Percentiles rank a stretch among this genome's conserved stretches.
Conservation (phyloP, 192 early-diverging fungal genomes). For the Coemansia sp. region DNA sequence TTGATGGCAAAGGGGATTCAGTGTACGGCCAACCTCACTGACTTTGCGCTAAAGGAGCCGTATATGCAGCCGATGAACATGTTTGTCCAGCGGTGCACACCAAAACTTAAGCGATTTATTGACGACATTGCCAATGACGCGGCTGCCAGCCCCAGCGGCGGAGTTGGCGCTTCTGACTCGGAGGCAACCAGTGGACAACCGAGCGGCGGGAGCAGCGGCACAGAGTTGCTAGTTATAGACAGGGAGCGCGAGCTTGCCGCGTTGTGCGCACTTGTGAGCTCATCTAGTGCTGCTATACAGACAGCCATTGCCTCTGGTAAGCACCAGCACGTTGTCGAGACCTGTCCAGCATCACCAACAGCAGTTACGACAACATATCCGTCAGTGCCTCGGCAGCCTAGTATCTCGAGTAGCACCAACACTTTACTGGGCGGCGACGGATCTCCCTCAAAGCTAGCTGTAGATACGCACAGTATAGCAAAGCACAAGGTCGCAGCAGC, state of each 20-base stretch:
- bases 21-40: slow-evolving; percentile 69
- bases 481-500: not conserved
- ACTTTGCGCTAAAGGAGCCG: slow-evolving; percentile 67
- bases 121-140: slow-evolving; percentile 55
- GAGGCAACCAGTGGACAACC: not conserved
- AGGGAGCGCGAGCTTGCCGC: slow-evolving; percentile 48
- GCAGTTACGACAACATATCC: not conserved
- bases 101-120: slow-evolving; percentile 64
- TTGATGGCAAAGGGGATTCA: slow-evolving; percentile 76
- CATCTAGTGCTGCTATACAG: slow-evolving; percentile 19
- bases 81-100: slow-evolving; percentile 66
- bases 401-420: slow-evolving; percentile 10
- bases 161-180: not conserved
- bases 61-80: slow-evolving; percentile 71
- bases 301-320: slow-evolving; percentile 6
- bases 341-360: slow-evolving; percentile 4
- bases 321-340: slow-evolving; percentile 2
- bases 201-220: not conserved
- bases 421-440: not conserved
- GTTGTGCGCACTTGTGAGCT: slow-evolving; percentile 35
- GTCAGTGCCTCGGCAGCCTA: not conserved
- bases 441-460: not conserved
- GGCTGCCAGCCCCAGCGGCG: not conserved
- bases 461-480: not conserved
- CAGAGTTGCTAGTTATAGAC: slow-evolving; percentile 19